Conservation (phyloP, 768 basidiomycete species). For the Boletus speciosus region DNA sequence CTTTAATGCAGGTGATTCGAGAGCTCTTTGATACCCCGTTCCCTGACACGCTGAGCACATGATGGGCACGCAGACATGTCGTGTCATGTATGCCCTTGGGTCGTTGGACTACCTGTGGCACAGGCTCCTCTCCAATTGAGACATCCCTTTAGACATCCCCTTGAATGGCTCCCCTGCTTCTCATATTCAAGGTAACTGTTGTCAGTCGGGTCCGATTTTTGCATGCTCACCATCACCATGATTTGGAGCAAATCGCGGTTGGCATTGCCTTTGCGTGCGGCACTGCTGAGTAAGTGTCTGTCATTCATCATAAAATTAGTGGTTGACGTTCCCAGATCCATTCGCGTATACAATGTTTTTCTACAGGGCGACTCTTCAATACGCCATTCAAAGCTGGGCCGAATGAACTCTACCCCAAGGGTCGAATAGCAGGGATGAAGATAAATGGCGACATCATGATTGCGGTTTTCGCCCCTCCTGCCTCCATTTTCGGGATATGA, state of each 20-base stretch:
- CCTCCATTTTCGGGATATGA: conserved; percentile 1
- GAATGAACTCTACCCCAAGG: conserved; percentile 11
- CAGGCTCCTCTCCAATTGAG: conserved; percentile 33
- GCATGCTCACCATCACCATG: conserved; percentile 29
- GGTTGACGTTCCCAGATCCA: conserved; percentile 13
- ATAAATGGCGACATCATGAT: conserved; percentile 24
- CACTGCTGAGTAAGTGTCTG: conserved; percentile 15
- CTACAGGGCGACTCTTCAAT: conserved; percentile 4
- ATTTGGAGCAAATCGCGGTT: conserved; percentile 19
- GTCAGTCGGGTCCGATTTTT: conserved; percentile 33
- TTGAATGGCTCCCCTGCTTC: conserved; percentile 27
- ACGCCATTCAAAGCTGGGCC: conserved; percentile 11
- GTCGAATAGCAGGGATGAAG: conserved; percentile 18
- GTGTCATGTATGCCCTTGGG: conserved; percentile 52
- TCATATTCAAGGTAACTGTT: conserved; percentile 29
- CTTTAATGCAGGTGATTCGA: conserved; percentile 45
- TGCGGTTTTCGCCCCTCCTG: conserved; percentile 7
- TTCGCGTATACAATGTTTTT: conserved; percentile 24
- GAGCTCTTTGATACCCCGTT: background rate
- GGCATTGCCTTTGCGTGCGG: conserved; percentile 16
- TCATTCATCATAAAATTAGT: background rate
- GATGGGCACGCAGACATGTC: conserved; percentile 51
- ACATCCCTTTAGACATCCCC: conserved; percentile 43
- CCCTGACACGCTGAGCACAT: conserved; percentile 13
- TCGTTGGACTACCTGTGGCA: conserved; percentile 57